Evolutionary conservation across 148 eudicot genomes (phyloP), one percentile per base, ranked within the genome.

Genomic region (Chenopodium suecicum): DNA sequence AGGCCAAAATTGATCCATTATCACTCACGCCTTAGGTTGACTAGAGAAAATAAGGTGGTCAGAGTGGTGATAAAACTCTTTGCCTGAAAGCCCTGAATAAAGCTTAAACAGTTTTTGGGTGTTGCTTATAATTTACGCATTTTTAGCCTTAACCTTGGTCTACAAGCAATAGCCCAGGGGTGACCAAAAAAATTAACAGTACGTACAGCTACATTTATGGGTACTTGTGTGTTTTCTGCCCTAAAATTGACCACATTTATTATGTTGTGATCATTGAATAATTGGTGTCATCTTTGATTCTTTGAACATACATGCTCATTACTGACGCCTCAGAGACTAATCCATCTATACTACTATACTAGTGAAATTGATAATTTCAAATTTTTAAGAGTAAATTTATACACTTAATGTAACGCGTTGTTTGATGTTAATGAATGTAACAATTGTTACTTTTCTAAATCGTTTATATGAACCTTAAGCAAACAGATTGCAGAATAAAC

Each of bases 201-300:
- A 41, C 44, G 68, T 31, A 46, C 23, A 10, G 82, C 72, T 72
- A n/a, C 34, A 50, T 80, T 25, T 27, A 44, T 60, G 70, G 82
- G 82, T 72, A 80, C 82, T 72, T 80, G 82, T 79, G 82, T 34
- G 23, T 80, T n/a, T 67, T 25, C 20, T 52, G 75, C 54, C 56
- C 34, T 1, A 60, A 80, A n/a, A 71, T 80, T 80, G 82, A 80
- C 77, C 63, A 19, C 82, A 80, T 80, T 73, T 80, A 80, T 80
- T 7, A 44, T 64, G 25, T 37, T 71, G 48, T 71, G 23, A 44
- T 41, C 25, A 41, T 71, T 71, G 4, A 27, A 27, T 14, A 29
- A 62, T 41, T 41, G 70, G 20, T 22, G 44, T n/a, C 52, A 71
- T 14, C 25, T 71, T 22, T 20, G 27, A 71, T 71, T 71, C 27